These are phyloP conservation scores for Diversispora epigaea DNA, from an alignment of 192 early-diverging fungal genomes.

Conservation along the genomic window DNA sequence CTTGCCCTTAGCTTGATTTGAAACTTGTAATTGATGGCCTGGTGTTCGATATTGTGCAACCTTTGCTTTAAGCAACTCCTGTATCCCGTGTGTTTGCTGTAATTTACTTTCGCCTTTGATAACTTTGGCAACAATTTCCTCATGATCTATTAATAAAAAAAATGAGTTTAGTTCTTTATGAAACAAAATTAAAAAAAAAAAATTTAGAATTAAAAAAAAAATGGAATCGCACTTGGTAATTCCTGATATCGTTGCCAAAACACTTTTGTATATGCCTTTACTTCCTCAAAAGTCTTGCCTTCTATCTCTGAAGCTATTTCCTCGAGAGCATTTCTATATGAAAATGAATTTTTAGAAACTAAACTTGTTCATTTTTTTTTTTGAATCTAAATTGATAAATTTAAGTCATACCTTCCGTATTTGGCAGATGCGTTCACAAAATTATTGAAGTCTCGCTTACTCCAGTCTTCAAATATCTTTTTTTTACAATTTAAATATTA, in stretches of 20 bases:
- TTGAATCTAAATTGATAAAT: too few relatives aligned
- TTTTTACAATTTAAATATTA: neutral
- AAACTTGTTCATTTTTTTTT: too few relatives aligned
- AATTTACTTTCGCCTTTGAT: conserved; percentile 86
- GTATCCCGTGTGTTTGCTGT: conserved; percentile 75
- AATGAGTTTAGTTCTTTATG: neutral
- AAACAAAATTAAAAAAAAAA: neutral
- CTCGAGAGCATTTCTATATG: conserved; percentile 59
- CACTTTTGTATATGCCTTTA: conserved; percentile 77
- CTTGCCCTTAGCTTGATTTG: conserved; percentile 82
- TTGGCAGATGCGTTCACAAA: conserved; percentile 86
- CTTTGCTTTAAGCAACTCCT: conserved; percentile 77
- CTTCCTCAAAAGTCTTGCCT: conserved; percentile 86
- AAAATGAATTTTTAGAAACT: too few relatives aligned
- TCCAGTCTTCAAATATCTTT: conserved; percentile 90
- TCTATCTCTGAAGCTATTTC: conserved; percentile 87
- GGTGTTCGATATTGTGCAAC: conserved; percentile 61
- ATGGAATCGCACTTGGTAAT: conserved; percentile 55
- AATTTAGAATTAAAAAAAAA: neutral
- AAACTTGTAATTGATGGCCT: conserved; percentile 76
- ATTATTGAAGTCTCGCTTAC: conserved; percentile 81
- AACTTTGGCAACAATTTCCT: conserved; percentile 82
- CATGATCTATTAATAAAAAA: conserved; percentile 59
- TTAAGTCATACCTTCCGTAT: conserved; percentile 64
- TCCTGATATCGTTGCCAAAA: conserved; percentile 92